These are phyloP conservation scores for Boletus pseudopeckii DNA, from an alignment of 768 basidiomycete species.

Conservation along the genomic window DNA sequence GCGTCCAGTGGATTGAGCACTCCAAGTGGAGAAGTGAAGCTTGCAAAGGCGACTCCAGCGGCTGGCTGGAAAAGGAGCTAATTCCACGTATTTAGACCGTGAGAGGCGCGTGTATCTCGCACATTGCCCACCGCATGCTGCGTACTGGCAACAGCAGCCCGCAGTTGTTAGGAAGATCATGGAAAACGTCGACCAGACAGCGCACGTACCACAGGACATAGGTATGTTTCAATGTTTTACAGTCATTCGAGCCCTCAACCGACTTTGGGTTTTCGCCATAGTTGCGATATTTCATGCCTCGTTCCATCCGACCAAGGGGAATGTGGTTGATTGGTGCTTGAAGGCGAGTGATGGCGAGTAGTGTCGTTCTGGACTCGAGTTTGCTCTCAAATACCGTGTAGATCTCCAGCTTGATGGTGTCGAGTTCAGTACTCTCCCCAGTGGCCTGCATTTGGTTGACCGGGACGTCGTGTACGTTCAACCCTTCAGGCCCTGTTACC, in stretches of 20 bases:
- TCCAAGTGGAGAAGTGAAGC: background rate
- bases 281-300: conserved; percentile 84
- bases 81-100: conserved; percentile 25
- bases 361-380: background rate
- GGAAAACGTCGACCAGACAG: conserved; percentile 30
- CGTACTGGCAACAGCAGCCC: conserved; percentile 22
- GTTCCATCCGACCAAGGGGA: conserved; percentile 81
- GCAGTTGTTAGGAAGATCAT: conserved; percentile 21
- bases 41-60: background rate
- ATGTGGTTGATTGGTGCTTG: conserved; percentile 74
- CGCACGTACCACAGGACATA: conserved; percentile 49
- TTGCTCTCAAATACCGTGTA: conserved; percentile 24
- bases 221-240: conserved; percentile 33
- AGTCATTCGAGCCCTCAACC: background rate
- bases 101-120: conserved; percentile 15
- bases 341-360: conserved; percentile 63
- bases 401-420: conserved; percentile 66
- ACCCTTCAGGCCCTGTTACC: background rate
- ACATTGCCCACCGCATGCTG: conserved; percentile 23
- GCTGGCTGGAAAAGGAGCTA: conserved; percentile 13
- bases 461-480: conserved; percentile 69
- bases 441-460: conserved; percentile 77
- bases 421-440: conserved; percentile 80
- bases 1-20: background rate
- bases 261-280: conserved; percentile 21